Evolutionary conservation across 805 yeast species (phyloP), one percentile per base, ranked within the genome.

Genomic region (Metschnikowia peoriensis): DNA sequence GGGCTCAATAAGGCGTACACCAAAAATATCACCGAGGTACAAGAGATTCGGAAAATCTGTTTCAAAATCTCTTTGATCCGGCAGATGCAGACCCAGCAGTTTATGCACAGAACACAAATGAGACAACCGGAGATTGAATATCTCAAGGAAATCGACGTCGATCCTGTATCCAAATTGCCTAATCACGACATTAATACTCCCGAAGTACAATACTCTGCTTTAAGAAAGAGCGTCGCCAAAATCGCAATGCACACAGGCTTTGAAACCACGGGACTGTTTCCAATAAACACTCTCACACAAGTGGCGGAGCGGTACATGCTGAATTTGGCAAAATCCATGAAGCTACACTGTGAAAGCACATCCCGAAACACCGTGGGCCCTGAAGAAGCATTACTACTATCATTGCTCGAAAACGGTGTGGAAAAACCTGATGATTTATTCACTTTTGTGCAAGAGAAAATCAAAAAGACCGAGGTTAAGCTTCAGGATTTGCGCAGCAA

Each of bases 231-330:
- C 40, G 82, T 89, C 0, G 81, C 92, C 16, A 89, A 90, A 55
- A 72, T 94, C 16, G 83, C 89, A 1, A 93, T 94, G 98, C 86
- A 89, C 40, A 84, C 86, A 41, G 99, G 99, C 0, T 94, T 89
- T 72, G 98, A 94, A 70, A 74, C 87, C 0, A 81, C 96, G 0
- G 89, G 89, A 59, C 82, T 86, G 11, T 73, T 77, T 45, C 97
- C 97, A 6, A 78, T 89, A 28, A 86, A 88, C 55, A 80, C 89
- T 1, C 69, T 94, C 51, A 82, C 97, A 0, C 96, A 90, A 58
- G 68, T 94, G 34, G 93, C 97, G 0, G 93, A 89, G 45, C 85
- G 80, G 54, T 92, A 88, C 63, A 66, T 94, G 70, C 78, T 83
- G 42, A 91, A 89, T 63, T 71, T 94, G 37, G 86, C 88, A 7